Evolutionary conservation across 257 asterid genomes (phyloP).

Genomic region (Coffea canephora): DNA sequence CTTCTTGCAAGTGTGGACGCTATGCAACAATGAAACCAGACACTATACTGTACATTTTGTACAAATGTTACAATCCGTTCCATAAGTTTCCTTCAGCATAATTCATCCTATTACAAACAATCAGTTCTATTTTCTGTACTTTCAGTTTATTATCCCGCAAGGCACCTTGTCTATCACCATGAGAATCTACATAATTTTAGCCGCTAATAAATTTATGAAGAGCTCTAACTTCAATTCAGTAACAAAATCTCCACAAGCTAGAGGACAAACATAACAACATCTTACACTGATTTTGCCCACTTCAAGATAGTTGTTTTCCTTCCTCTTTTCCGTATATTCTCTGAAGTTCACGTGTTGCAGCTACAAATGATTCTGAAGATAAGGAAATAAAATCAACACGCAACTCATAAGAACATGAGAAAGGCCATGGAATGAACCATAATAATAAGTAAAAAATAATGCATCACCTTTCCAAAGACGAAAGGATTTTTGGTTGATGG

Average conservation of each 20-base stretch:
- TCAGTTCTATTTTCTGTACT: not conserved
- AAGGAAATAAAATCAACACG: constrained; percentile 1
- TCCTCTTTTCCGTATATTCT: constrained; percentile 34
- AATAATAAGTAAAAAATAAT: not conserved
- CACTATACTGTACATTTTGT: no score
- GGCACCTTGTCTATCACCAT: not conserved
- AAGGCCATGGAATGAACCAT: not conserved
- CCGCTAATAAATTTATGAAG: not conserved
- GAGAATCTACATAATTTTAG: not conserved
- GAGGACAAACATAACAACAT: not conserved
- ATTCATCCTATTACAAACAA: not conserved
- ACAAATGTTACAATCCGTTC: no score
- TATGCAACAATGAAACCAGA: not conserved
- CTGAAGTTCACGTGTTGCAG: constrained; percentile 42
- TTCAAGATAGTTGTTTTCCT: constrained; percentile 18
- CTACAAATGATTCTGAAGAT: constrained; percentile 33
- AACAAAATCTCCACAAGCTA: not conserved
- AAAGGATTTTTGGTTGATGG: constrained; percentile 33
- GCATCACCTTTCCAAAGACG: constrained; percentile 35
- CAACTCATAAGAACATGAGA: not conserved
- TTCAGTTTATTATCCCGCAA: not conserved
- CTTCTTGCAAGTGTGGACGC: not conserved
- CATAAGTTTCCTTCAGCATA: not conserved
- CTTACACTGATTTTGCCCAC: constrained; percentile 5
- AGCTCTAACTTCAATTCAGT: not conserved